Conservation (phyloP, 108 stramenopile species). For the Stephanodiscus triporus region DNA sequence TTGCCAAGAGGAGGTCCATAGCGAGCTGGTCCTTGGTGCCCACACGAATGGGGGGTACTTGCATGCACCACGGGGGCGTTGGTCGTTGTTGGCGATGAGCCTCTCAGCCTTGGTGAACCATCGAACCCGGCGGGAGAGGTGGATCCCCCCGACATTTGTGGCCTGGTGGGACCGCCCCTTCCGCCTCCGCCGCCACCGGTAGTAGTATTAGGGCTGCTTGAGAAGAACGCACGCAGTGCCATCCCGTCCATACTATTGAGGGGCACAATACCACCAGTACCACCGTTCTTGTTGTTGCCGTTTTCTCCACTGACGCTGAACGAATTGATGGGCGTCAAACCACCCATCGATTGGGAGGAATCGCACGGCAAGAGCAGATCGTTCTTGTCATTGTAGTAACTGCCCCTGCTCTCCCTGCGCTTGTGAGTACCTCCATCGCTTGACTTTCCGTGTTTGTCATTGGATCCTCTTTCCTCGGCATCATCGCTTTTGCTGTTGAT, state of each 20-base stretch:
- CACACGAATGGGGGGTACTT: conserved; percentile 8
- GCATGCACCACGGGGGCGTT: conserved; percentile 10
- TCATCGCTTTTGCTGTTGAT: conserved; percentile 6
- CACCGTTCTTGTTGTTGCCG: conserved; percentile 4
- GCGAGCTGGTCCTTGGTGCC: conserved; percentile 4
- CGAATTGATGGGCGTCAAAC: conserved; percentile 44
- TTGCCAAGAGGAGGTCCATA: background rate
- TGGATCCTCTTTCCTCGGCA: background rate
- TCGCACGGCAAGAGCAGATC: conserved; percentile 27
- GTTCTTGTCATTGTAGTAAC: conserved; percentile 6
- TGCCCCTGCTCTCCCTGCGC: background rate
- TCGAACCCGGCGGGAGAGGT: background rate
- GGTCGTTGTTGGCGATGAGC: background rate
- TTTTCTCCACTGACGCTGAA: conserved; percentile 22
- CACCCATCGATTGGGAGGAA: conserved; percentile 29
- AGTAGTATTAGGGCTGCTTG: conserved; percentile 8
- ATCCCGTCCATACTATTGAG: conserved; percentile 34
- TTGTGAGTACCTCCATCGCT: conserved; percentile 4
- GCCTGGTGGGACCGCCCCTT: background rate
- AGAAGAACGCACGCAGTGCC: conserved; percentile 28
- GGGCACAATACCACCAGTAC: conserved; percentile 10
- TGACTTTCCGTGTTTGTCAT: background rate
- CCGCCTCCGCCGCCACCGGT: background rate
- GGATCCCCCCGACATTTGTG: background rate
- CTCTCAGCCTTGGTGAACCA: background rate